These are phyloP conservation scores for Ephemerocybe angulata DNA, from an alignment of 768 basidiomycete genomes.

Conservation along the genomic window DNA sequence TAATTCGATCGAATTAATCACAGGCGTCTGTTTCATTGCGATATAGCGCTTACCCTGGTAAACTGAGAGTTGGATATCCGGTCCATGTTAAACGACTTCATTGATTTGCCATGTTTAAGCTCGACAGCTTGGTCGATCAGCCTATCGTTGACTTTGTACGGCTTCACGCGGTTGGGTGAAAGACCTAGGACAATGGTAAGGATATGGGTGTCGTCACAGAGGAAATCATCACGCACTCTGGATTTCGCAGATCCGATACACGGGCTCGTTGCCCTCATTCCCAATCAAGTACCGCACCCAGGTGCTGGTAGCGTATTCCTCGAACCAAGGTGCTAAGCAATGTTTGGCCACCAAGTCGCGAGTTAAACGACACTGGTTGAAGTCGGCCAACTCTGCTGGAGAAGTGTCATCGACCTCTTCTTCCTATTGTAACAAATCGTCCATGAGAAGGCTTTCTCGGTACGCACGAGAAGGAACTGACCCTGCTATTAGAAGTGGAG, in stretches of 20 bases:
- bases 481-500: neutral
- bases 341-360: constrained; percentile 70
- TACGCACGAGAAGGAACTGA: constrained; percentile 13
- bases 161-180: constrained; percentile 49
- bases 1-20: too few species aligned
- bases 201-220: constrained; percentile 8
- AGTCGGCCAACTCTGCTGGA: constrained; percentile 51
- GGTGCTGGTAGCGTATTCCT: constrained; percentile 74
- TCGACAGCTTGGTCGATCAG: constrained; percentile 64
- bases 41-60: constrained; percentile 45
- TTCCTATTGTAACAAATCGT: constrained; percentile 9
- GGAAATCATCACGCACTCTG: constrained; percentile 48
- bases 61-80: constrained; percentile 78
- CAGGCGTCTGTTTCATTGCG: too few species aligned
- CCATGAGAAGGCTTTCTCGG: constrained; percentile 20
- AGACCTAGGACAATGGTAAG: constrained; percentile 35
- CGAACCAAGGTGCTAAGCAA: constrained; percentile 79
- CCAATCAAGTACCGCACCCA: constrained; percentile 88
- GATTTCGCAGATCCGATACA: constrained; percentile 85
- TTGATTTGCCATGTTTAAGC: constrained; percentile 72
- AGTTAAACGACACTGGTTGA: constrained; percentile 61
- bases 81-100: constrained; percentile 69
- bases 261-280: constrained; percentile 46
- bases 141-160: constrained; percentile 69
- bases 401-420: constrained; percentile 40